Evolutionary conservation across 2,329 filamentous ascomycete species (phyloP).

Genomic region (Fusarium chlamydosporum): DNA sequence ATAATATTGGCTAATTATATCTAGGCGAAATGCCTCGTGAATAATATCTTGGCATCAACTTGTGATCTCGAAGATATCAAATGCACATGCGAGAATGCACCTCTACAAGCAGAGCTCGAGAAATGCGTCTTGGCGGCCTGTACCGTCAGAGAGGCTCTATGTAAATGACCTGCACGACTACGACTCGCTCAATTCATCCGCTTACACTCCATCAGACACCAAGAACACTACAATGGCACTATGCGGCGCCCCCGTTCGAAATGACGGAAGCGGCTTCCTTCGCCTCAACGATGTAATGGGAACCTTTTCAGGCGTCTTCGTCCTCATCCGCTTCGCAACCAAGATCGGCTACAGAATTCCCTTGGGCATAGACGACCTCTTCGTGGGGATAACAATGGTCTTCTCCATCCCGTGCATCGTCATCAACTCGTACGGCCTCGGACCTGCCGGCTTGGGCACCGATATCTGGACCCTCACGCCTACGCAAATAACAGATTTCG

Average conservation of each 20-base stretch:
- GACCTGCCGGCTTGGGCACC: conserved; percentile 61
- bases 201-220: conserved; percentile 33
- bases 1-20: background rate
- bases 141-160: conserved; percentile 50
- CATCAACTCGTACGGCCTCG: conserved; percentile 52
- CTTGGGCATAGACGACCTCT: conserved; percentile 59
- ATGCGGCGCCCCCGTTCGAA: conserved; percentile 49
- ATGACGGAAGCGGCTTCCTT: conserved; percentile 49
- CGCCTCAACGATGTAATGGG: conserved; percentile 49
- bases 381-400: conserved; percentile 52
- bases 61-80: conserved; percentile 48
- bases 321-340: conserved; percentile 58
- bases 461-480: conserved; percentile 65
- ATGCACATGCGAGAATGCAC: conserved; percentile 53
- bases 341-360: conserved; percentile 54
- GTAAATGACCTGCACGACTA: conserved; percentile 38
- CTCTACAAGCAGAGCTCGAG: conserved; percentile 46
- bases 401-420: conserved; percentile 51
- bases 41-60: conserved; percentile 42
- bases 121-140: conserved; percentile 51
- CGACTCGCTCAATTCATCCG: too few relatives aligned
- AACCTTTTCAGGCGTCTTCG: conserved; percentile 55
- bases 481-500: conserved; percentile 60
- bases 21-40: conserved; percentile 49
- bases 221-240: conserved; percentile 47